These are phyloP conservation scores for Epichloe sibirici DNA, from an alignment of 2,329 filamentous ascomycete species.

Conservation along the genomic window DNA sequence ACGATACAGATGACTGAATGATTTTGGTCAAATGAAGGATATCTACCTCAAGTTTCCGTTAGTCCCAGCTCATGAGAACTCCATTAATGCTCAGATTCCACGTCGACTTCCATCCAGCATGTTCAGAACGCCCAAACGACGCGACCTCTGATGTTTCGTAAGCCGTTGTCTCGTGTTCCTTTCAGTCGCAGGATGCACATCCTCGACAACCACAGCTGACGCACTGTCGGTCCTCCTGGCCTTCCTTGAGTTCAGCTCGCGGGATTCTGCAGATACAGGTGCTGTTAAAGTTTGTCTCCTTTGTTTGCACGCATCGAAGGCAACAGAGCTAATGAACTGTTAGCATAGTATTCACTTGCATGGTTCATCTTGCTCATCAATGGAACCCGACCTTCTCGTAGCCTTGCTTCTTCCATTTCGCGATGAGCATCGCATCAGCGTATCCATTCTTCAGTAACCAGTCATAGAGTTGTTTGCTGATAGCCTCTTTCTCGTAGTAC, in stretches of 20 bases:
- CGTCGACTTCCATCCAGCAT: background rate
- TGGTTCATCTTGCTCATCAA: slow-evolving; percentile 5
- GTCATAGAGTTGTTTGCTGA: slow-evolving; percentile 83
- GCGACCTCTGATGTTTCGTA: background rate
- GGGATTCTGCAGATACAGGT: slow-evolving; percentile 97
- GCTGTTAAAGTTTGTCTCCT: slow-evolving; percentile 97
- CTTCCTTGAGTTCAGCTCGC: slow-evolving; percentile 76
- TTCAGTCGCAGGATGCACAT: slow-evolving; percentile 72
- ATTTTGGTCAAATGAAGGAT: slow-evolving; percentile 20
- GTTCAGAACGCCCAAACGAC: slow-evolving; percentile 10
- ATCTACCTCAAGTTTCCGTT: slow-evolving; percentile 21
- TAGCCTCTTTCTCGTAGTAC: slow-evolving; percentile 96
- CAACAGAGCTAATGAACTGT: slow-evolving; percentile 61
- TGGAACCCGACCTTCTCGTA: slow-evolving; percentile 71
- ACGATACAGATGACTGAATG: slow-evolving; percentile 18
- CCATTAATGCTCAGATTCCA: background rate
- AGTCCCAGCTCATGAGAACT: background rate
- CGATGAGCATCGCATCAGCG: slow-evolving; percentile 88
- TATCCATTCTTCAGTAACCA: slow-evolving; percentile 96
- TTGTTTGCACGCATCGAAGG: slow-evolving; percentile 93
- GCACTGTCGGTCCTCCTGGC: slow-evolving; percentile 72
- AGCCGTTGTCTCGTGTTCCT: background rate
- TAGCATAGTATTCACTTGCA: background rate
- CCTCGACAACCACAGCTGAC: slow-evolving; percentile 91
- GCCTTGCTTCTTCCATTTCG: slow-evolving; percentile 99